Conservation (phyloP, 441 rosid species). For the Syzygium malaccense region DNA sequence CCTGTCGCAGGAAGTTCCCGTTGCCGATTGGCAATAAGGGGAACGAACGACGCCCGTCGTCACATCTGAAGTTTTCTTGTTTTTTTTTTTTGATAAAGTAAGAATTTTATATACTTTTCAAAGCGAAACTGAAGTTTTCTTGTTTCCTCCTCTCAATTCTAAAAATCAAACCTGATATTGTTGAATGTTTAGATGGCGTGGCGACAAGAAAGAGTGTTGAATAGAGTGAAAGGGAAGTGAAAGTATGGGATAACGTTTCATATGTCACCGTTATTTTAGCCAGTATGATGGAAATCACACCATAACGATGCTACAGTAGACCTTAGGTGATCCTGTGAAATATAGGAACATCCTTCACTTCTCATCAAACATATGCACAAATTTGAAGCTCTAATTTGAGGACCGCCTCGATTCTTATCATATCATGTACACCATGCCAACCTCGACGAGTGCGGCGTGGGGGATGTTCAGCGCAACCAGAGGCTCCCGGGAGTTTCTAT, state of each 20-base stretch:
- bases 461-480: slow-evolving; percentile 51
- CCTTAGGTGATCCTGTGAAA: not conserved
- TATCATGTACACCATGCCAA: slow-evolving; percentile 39
- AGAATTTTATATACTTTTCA: no score
- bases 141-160: not conserved
- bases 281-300: not conserved
- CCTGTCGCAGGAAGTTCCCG: not conserved
- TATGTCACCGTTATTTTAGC: not conserved
- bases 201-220: not conserved
- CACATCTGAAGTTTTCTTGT: not conserved
- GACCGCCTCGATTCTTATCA: not conserved
- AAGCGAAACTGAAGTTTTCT: not conserved
- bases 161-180: not conserved
- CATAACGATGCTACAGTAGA: not conserved
- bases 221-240: not conserved
- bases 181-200: not conserved
- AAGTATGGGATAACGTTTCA: not conserved
- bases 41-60: not conserved
- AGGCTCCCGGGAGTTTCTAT: slow-evolving; percentile 40
- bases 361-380: not conserved
- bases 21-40: not conserved
- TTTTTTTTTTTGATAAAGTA: no score
- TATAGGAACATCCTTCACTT: not conserved
- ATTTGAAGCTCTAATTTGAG: not conserved
- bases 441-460: slow-evolving; percentile 58